Evolutionary conservation across 768 basidiomycete genomes (phyloP).

Genomic region (Macrolepiota albuminosa): DNA sequence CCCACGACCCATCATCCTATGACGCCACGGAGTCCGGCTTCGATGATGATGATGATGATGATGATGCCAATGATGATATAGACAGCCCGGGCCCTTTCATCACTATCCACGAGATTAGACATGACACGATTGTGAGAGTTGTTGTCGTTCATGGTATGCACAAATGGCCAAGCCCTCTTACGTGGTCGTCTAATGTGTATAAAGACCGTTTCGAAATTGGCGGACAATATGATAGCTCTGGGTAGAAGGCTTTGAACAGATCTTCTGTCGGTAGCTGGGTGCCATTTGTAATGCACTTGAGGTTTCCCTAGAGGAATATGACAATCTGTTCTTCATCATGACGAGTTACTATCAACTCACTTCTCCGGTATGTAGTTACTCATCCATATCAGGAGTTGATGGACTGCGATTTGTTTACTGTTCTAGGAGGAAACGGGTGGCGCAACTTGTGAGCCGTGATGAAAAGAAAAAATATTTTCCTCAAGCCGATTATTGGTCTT

Average conservation of each 20-base stretch:
- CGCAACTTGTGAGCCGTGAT: constrained; percentile 29
- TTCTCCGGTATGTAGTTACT: background rate
- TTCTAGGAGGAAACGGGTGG: constrained; percentile 35
- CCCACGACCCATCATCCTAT: background rate
- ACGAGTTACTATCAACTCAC: constrained; percentile 19
- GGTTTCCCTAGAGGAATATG: constrained; percentile 27
- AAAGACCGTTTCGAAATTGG: constrained; percentile 26
- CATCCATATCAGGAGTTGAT: constrained; percentile 30
- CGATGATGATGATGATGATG: background rate
- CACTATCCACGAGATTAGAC: constrained; percentile 22
- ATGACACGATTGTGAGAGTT: constrained; percentile 10
- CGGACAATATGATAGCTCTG: constrained; percentile 17
- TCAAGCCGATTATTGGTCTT: background rate
- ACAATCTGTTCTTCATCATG: constrained; percentile 32
- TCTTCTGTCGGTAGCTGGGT: constrained; percentile 18
- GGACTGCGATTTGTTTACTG: constrained; percentile 29
- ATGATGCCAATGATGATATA: background rate
- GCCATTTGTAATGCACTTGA: constrained; percentile 35
- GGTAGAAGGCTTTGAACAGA: constrained; percentile 30
- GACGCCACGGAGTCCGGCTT: background rate
- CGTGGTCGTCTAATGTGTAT: constrained; percentile 32
- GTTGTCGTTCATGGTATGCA: constrained; percentile 18
- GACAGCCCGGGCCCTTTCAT: constrained; percentile 23
- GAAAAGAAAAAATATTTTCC: too few species aligned
- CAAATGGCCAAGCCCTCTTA: constrained; percentile 1